A percentile compares a stretch with the other conserved stretches of the same genome.
phyloP scores from a whole-genome alignment of 331 rosid species.

The Phaseolus coccineus region DNA sequence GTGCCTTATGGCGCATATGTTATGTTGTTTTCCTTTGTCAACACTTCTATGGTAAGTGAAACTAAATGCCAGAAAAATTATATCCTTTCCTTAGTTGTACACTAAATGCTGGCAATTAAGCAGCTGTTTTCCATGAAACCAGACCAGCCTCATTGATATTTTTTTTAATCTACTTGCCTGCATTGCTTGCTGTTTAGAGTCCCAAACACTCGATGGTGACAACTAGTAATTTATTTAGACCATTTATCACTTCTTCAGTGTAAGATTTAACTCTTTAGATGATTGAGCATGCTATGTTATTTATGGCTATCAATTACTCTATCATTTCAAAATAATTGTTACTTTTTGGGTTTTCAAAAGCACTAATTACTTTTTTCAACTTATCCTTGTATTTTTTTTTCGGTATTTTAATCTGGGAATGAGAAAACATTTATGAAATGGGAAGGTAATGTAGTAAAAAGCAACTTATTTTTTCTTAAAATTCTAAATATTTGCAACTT shows the following conservation, averaged over 20 bases:
- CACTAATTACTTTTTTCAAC: background rate
- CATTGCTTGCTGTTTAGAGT: background rate
- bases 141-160: conserved; percentile 1
- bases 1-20: background rate
- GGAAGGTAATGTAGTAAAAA: background rate
- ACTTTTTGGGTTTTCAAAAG: background rate
- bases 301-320: background rate
- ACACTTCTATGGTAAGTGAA: background rate
- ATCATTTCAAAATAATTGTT: background rate
- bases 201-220: background rate
- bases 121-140: conserved; percentile 7
- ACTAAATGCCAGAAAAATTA: background rate
- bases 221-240: background rate
- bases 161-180: background rate
- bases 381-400: background rate
- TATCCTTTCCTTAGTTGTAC: background rate
- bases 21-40: background rate
- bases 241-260: background rate
- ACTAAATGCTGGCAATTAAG: background rate
- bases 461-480: background rate
- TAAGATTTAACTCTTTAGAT: background rate
- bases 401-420: background rate
- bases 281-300: background rate
- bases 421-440: too few species aligned
- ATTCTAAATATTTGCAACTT: background rate